phyloP scores from a whole-genome alignment of 257 asterid genomes.

The Lithospermum erythrorhizon region DNA sequence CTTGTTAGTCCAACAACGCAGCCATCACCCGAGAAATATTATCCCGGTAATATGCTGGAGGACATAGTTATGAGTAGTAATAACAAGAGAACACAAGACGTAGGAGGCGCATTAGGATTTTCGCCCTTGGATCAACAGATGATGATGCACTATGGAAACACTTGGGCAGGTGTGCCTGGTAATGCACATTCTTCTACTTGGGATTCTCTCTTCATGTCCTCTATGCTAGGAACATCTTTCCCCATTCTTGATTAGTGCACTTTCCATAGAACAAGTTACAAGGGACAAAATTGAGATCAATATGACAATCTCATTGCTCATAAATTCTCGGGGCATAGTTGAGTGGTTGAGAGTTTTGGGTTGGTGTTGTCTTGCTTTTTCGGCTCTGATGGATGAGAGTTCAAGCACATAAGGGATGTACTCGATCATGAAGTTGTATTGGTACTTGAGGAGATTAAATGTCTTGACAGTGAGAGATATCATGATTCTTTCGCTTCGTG shows the following conservation, averaged over 20 bases:
- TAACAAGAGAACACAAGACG: slow-evolving; percentile 6
- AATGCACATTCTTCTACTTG: slow-evolving; percentile 20
- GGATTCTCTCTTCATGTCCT: slow-evolving; percentile 57
- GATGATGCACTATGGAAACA: slow-evolving; percentile 28
- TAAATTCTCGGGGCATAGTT: no score
- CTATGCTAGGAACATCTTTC: slow-evolving; percentile 27
- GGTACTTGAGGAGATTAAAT: no score
- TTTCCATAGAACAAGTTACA: no score
- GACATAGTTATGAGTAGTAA: slow-evolving; percentile 28
- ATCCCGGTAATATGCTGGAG: slow-evolving; percentile 26
- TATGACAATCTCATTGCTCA: no score
- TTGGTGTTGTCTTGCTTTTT: no score
- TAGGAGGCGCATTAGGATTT: slow-evolving; percentile 22
- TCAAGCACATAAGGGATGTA: no score
- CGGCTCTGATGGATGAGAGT: no score
- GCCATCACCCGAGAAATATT: slow-evolving; percentile 20
- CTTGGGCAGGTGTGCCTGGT: slow-evolving; percentile 23
- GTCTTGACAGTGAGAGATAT: no score
- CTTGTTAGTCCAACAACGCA: slow-evolving; percentile 4
- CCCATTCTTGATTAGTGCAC: not conserved
- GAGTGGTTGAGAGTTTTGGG: no score
- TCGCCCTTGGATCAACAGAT: slow-evolving; percentile 31
- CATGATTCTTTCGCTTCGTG: no score
- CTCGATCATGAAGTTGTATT: no score
- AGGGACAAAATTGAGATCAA: no score